Conservation (phyloP, 768 basidiomycete genomes). For the Boletus patriciae region DNA sequence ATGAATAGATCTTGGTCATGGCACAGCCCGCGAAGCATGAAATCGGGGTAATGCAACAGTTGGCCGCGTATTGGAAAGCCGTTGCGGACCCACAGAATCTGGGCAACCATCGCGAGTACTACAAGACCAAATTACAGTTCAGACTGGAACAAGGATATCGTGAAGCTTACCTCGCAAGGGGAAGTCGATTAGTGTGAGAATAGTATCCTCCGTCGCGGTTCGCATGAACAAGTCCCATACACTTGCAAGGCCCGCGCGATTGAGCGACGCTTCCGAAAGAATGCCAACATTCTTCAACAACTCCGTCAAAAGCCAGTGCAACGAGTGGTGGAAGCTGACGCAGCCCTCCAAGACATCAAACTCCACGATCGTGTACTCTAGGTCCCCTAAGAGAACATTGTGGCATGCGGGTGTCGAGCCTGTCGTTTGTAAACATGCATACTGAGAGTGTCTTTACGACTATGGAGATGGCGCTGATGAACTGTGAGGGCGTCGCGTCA, state of each 20-base stretch:
- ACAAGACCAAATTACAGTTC: not conserved
- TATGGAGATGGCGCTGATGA: conserved; percentile 64
- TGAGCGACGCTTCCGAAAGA: conserved; percentile 55
- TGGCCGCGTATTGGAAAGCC: conserved; percentile 95
- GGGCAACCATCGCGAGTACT: conserved; percentile 91
- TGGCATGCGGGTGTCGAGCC: conserved; percentile 71
- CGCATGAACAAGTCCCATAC: conserved; percentile 61
- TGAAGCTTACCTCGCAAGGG: conserved; percentile 74
- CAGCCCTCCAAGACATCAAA: conserved; percentile 80
- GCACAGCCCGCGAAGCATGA: conserved; percentile 91
- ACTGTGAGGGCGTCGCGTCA: conserved; percentile 64
- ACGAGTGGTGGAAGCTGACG: conserved; percentile 91
- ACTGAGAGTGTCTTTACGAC: conserved; percentile 73
- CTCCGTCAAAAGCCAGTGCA: conserved; percentile 90
- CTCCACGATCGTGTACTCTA: conserved; percentile 60
- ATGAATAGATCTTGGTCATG: conserved; percentile 95
- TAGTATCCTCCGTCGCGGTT: conserved; percentile 62
- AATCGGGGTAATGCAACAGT: conserved; percentile 92
- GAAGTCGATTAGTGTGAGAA: conserved; percentile 81
- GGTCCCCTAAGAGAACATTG: conserved; percentile 61
- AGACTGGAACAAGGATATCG: not conserved
- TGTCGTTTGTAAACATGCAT: conserved; percentile 64
- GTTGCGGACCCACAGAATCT: conserved; percentile 97
- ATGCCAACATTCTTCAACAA: conserved; percentile 79
- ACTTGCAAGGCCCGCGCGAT: conserved; percentile 50